Conservation (phyloP, 2,329 filamentous ascomycete species). For the Fusarium subtropicale region DNA sequence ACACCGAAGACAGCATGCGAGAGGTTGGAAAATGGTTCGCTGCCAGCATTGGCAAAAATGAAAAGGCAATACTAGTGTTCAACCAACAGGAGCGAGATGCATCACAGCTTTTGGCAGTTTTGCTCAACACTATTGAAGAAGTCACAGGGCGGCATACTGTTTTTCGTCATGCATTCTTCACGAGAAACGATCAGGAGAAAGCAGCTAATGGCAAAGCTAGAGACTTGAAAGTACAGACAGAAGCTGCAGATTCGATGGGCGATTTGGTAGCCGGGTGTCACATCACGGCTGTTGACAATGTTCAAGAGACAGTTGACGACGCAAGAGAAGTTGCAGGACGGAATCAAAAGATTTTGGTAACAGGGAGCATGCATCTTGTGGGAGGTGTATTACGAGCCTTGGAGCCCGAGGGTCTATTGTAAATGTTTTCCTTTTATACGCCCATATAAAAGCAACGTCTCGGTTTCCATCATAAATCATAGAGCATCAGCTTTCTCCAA, state of each 20-base stretch:
- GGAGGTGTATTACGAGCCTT: slow-evolving; percentile 81
- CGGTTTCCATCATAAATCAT: slow-evolving; percentile 37
- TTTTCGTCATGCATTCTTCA: slow-evolving; percentile 83
- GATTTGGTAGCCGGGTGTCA: slow-evolving; percentile 60
- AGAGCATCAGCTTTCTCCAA: slow-evolving; percentile 61
- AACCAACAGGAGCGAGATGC: slow-evolving; percentile 92
- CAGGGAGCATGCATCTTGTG: slow-evolving; percentile 86
- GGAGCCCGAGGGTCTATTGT: slow-evolving; percentile 59
- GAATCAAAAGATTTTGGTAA: slow-evolving; percentile 75
- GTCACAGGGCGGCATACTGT: slow-evolving; percentile 53
- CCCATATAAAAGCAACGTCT: background rate
- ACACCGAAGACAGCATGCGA: slow-evolving; percentile 85
- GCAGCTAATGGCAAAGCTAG: slow-evolving; percentile 53
- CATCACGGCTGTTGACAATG: slow-evolving; percentile 70
- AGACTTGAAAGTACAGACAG: slow-evolving; percentile 72
- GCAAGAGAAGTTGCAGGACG: slow-evolving; percentile 58
- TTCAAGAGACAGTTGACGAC: slow-evolving; percentile 75
- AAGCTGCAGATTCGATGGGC: slow-evolving; percentile 71
- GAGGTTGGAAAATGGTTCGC: slow-evolving; percentile 84
- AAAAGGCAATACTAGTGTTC: slow-evolving; percentile 76
- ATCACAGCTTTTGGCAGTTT: slow-evolving; percentile 68
- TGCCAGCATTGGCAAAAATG: slow-evolving; percentile 53
- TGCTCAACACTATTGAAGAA: slow-evolving; percentile 67
- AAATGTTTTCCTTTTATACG: slow-evolving; percentile 21
- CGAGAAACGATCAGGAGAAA: slow-evolving; percentile 71